Base-by-base conservation (phyloP, 192 early-diverging fungal genomes). In the Entomortierella parvispora region DNA sequence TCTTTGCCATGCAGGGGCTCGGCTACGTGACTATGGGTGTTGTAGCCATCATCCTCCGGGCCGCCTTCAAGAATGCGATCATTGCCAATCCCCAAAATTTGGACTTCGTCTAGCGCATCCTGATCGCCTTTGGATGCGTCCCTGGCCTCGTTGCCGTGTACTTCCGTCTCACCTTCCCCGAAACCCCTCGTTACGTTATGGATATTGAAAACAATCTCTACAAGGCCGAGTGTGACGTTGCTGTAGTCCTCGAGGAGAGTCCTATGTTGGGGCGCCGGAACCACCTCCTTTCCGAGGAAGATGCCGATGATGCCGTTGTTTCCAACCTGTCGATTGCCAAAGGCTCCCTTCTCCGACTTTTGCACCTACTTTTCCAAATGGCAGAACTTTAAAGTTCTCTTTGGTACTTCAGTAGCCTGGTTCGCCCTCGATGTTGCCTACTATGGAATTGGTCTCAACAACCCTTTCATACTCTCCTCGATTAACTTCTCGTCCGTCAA, bases 1-100 rank as follows among this genome's bases (percentile, higher is more conserved):
- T 98, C 52, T 98, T 98, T 84, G 90, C 94, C 65, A 95, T 93
- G 92, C 96, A 98, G 75, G 95, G 96, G 54, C 85, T 98, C 60
- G 96, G 96, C 63, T 94, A 93, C 60, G 80, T 98, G 26, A 65
- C 91, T 47, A 94, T 92, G 37, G 87, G 91, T 37, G 85, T 95
- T 32, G 90, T 96, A 51, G 86, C 89, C 32, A 63, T 94, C n/a
- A 84, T 90, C 49, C 77, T 92, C 50, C 85, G 95, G 7, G 85
- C 90, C 17, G 86, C 85, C 69, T 93, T 93, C 85, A 90, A 87
- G 63, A 43, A 60, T 71, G 45, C 69, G 64, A 90, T 97, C 60
- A 71, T 85, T 32, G 72, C 50, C 9, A 85, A 94, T 60, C 56
- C 80, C 8, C 32, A 71, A 32, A 80, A 85, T 65, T 80, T 96